These are phyloP conservation scores for Dunaliella primolecta DNA, from an alignment of 139 green algal genomes.

Conservation along the genomic window DNA sequence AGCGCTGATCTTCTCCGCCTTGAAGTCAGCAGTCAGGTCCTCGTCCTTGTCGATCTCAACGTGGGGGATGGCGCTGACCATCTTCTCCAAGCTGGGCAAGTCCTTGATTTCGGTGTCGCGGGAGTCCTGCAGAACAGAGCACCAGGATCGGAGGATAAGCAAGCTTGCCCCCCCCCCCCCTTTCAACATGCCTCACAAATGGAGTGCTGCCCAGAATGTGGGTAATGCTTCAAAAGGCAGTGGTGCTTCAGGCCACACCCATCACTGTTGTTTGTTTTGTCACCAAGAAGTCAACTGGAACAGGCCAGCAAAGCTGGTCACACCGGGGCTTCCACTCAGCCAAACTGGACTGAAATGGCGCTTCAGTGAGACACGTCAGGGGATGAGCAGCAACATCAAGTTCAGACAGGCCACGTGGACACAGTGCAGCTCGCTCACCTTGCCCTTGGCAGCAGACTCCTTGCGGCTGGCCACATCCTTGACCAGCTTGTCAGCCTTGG, in stretches of 20 bases:
- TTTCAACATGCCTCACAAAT: too few relatives aligned
- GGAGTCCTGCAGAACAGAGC: constrained; percentile 11
- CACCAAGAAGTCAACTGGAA: too few relatives aligned
- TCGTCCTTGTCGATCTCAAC: background rate
- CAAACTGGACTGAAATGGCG: too few relatives aligned
- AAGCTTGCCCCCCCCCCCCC: too few relatives aligned
- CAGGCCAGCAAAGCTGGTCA: too few relatives aligned
- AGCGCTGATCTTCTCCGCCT: constrained; percentile 47
- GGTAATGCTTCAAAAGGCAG: too few relatives aligned
- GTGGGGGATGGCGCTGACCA: constrained; percentile 36
- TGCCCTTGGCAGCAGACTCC: constrained; percentile 27
- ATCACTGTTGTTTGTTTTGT: too few relatives aligned
- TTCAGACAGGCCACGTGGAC: background rate
- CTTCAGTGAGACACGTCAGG: too few relatives aligned
- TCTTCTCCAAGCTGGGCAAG: constrained; percentile 44
- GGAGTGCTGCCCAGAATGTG: background rate
- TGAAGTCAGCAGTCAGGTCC: constrained; percentile 39
- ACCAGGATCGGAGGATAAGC: too few relatives aligned
- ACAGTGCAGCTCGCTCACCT: constrained; percentile 15
- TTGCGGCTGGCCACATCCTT: constrained; percentile 62
- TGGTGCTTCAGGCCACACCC: too few relatives aligned
- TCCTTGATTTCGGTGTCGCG: constrained; percentile 46
- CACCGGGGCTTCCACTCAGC: too few relatives aligned
- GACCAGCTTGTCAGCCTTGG: constrained; percentile 87
- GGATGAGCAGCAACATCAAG: too few relatives aligned